Conservation (phyloP, 257 asterid species). For the Capsicum rhomboideum region DNA sequence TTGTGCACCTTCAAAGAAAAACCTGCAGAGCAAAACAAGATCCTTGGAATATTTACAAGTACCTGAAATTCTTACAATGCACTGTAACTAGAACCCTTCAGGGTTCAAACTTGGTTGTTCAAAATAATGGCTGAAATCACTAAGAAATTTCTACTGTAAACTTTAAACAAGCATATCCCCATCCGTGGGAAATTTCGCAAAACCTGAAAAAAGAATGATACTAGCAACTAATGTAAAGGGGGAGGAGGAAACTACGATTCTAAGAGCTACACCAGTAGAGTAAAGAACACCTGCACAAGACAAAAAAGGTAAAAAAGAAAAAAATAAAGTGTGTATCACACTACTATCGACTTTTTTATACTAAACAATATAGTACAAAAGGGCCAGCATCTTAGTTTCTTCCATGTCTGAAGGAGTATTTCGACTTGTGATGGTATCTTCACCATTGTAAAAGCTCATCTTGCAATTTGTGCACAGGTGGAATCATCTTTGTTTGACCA, state of each 20-base stretch:
- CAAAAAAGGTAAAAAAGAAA: neutral
- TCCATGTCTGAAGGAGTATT: neutral
- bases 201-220: neutral
- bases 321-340: neutral
- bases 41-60: neutral
- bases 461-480: slow-evolving; percentile 33
- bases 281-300: neutral
- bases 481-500: slow-evolving; percentile 71
- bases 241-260: neutral
- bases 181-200: neutral
- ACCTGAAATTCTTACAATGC: neutral
- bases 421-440: neutral
- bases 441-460: slow-evolving; percentile 21
- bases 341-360: neutral
- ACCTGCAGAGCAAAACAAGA: too few species aligned
- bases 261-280: neutral
- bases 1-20: too few species aligned
- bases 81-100: neutral
- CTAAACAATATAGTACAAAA: neutral
- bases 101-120: neutral
- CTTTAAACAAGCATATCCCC: neutral
- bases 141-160: neutral
- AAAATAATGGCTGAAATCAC: neutral
- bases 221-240: neutral
- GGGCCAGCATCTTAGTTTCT: neutral